Conservation (phyloP, 768 basidiomycete species). For the Aureoboletus auriporus region DNA sequence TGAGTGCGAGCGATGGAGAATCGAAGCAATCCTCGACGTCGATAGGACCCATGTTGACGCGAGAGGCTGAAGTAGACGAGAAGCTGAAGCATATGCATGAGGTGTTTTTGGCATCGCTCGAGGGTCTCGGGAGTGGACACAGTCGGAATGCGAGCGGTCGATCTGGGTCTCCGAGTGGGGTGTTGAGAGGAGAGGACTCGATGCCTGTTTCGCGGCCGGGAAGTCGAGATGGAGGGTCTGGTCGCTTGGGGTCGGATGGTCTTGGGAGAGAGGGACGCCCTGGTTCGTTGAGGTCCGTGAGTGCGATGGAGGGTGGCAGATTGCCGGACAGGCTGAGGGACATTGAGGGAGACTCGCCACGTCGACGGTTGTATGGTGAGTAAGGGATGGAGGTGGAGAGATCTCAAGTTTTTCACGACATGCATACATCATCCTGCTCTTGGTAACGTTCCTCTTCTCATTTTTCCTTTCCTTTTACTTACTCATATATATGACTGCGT, state of each 20-base stretch:
- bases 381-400: background rate
- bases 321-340: slow-evolving; percentile 36
- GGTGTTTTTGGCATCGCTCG: slow-evolving; percentile 59
- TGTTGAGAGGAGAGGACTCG: slow-evolving; percentile 6
- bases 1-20: slow-evolving; percentile 13
- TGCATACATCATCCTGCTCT: background rate
- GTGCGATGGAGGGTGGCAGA: slow-evolving; percentile 24
- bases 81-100: slow-evolving; percentile 64
- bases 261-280: slow-evolving; percentile 22
- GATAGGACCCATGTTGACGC: slow-evolving; percentile 58
- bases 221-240: slow-evolving; percentile 3
- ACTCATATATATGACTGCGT: background rate
- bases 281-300: slow-evolving; percentile 31
- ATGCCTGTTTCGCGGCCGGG: slow-evolving; percentile 6
- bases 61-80: slow-evolving; percentile 62
- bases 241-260: slow-evolving; percentile 10
- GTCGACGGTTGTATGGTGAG: slow-evolving; percentile 7
- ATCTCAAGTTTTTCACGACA: background rate
- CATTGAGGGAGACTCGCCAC: slow-evolving; percentile 22
- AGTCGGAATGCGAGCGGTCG: slow-evolving; percentile 19
- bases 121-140: slow-evolving; percentile 46
- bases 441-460: background rate
- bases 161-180: slow-evolving; percentile 10
- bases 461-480: background rate
- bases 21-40: slow-evolving; percentile 23